Conservation (phyloP, 179 eudicot genomes). For the Dionaea muscipula region DNA sequence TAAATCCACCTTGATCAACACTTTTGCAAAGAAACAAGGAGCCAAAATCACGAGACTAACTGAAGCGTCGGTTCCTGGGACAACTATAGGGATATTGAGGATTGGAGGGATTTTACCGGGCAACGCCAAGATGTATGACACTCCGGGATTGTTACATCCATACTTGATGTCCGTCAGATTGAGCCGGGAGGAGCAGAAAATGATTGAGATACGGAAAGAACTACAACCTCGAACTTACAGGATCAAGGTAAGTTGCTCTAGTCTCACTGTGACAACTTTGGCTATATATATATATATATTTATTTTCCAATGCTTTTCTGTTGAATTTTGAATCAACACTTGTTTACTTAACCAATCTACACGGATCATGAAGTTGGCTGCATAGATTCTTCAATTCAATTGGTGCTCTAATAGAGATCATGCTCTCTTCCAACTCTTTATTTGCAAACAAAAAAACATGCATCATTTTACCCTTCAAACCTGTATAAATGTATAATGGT, state of each 20-base stretch:
- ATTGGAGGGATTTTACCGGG: conserved; percentile 84
- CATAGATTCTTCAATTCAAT: no score
- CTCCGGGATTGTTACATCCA: conserved; percentile 84
- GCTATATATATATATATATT: no score
- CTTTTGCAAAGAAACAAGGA: conserved; percentile 73
- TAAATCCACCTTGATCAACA: conserved; percentile 82
- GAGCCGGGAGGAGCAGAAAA: conserved; percentile 85
- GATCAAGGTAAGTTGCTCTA: conserved; percentile 58
- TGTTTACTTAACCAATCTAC: no score
- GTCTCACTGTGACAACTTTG: no score
- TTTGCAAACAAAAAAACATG: no score
- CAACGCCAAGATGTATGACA: conserved; percentile 93
- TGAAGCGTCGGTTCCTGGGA: conserved; percentile 94
- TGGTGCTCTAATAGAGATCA: no score
- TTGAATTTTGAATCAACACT: no score
- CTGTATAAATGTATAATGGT: no score
- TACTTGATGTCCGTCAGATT: conserved; percentile 76
- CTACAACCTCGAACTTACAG: conserved; percentile 71
- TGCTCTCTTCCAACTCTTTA: no score
- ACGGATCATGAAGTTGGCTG: no score
- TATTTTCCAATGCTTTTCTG: no score
- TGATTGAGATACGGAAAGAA: conserved; percentile 84
- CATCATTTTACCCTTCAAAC: no score
- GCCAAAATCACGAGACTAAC: conserved; percentile 69
- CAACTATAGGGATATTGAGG: conserved; percentile 87